A percentile compares a stretch with the other conserved stretches of the same genome.
These are phyloP conservation scores for Anastatica hierochuntica DNA, from an alignment of 345 rosid species.

Conservation along the genomic window DNA sequence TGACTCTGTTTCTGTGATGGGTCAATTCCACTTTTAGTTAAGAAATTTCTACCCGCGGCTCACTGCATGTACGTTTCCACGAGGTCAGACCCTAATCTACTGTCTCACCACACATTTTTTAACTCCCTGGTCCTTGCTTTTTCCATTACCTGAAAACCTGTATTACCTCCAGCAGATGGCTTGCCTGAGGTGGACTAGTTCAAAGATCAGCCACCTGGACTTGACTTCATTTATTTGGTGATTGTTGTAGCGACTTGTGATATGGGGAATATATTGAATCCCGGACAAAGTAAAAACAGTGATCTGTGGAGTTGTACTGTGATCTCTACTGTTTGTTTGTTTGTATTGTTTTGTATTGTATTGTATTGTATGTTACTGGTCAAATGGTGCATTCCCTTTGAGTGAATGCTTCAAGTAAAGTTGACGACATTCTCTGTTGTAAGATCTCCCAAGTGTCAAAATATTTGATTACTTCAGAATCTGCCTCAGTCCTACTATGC, in stretches of 20 bases:
- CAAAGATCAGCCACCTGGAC: constrained; percentile 28
- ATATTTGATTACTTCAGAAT: constrained; percentile 9
- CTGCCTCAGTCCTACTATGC: background rate
- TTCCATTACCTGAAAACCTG: constrained; percentile 29
- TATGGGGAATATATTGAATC: constrained; percentile 29
- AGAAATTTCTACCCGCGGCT: background rate
- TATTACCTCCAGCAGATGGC: constrained; percentile 35
- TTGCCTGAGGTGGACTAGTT: constrained; percentile 63
- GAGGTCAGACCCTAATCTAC: background rate
- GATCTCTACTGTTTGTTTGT: constrained; percentile 6
- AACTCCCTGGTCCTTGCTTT: background rate
- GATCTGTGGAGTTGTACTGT: constrained; percentile 17
- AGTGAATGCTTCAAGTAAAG: constrained; percentile 30
- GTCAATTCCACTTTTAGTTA: constrained; percentile 51
- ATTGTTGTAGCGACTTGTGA: constrained; percentile 19
- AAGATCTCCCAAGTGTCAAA: constrained; percentile 2
- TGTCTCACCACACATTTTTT: constrained; percentile 8
- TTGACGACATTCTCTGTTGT: constrained; percentile 13
- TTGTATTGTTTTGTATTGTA: too few relatives aligned
- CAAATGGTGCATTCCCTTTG: constrained; percentile 20
- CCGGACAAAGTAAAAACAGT: constrained; percentile 4
- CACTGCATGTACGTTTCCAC: constrained; percentile 1
- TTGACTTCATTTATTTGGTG: constrained; percentile 19
- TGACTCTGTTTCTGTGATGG: constrained; percentile 55
- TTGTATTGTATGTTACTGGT: constrained; percentile 16